Conservation (phyloP, 208 protist species). For the Leishmania guyanensis region DNA sequence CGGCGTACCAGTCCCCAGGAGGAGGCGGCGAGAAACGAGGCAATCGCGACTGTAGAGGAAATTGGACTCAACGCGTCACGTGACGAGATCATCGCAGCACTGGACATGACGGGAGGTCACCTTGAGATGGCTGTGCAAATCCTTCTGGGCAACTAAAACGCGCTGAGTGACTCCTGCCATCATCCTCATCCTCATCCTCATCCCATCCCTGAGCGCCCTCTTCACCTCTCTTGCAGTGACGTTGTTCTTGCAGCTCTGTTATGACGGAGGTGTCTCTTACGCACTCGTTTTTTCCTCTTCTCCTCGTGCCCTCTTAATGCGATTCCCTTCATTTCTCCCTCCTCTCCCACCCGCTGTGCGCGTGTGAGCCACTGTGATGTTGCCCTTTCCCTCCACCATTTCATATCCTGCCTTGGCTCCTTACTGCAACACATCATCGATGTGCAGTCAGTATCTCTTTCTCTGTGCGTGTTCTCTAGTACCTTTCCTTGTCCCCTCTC, state of each 20-base stretch:
- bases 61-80: conserved; percentile 50
- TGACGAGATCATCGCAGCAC: conserved; percentile 43
- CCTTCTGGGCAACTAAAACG: conserved; percentile 35
- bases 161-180: background rate
- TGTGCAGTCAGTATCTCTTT: background rate
- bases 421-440: background rate
- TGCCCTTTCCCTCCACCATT: background rate
- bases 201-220: background rate
- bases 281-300: background rate
- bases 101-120: conserved; percentile 48
- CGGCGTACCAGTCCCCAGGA: conserved; percentile 12
- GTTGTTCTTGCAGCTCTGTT: background rate
- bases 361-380: background rate
- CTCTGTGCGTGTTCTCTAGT: background rate
- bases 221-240: background rate
- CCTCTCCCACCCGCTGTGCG: background rate
- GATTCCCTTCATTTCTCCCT: background rate
- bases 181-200: no score
- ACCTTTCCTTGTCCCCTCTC: background rate
- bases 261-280: background rate
- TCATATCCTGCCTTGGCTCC: background rate
- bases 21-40: conserved; percentile 15
- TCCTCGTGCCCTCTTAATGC: background rate
- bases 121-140: conserved; percentile 60
- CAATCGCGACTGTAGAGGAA: conserved; percentile 50